These are phyloP conservation scores for Hypomontagnella monticulosa DNA, from an alignment of 495 filamentous ascomycete species.

Conservation along the genomic window DNA sequence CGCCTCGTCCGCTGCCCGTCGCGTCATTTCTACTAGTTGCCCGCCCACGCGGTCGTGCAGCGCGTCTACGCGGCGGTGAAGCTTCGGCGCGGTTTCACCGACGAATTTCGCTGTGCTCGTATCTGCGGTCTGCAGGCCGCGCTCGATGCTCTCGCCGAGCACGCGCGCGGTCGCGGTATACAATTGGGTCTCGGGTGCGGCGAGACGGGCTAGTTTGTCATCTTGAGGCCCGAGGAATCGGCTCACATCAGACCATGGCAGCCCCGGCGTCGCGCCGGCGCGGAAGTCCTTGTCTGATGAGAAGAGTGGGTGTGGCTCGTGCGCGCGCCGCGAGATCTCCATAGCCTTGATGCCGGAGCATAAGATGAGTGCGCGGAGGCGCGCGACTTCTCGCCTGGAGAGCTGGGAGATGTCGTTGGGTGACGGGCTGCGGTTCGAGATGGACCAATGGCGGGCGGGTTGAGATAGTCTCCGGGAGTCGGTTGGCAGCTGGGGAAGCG, in stretches of 20 bases:
- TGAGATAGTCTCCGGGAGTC: slow-evolving; percentile 36
- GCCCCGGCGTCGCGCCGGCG: slow-evolving; percentile 13
- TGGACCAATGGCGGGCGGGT: slow-evolving; percentile 70
- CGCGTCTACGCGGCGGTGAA: slow-evolving; percentile 50
- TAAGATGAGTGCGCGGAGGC: slow-evolving; percentile 76
- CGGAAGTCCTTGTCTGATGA: slow-evolving; percentile 4
- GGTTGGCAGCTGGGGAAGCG: slow-evolving; percentile 32
- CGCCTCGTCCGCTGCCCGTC: slow-evolving; percentile 74
- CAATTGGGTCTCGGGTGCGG: slow-evolving; percentile 67
- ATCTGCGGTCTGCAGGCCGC: slow-evolving; percentile 63
- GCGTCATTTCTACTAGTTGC: slow-evolving; percentile 65
- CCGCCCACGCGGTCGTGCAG: slow-evolving; percentile 49
- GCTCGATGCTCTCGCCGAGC: slow-evolving; percentile 66
- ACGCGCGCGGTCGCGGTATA: slow-evolving; percentile 75
- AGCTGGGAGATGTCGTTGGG: slow-evolving; percentile 49
- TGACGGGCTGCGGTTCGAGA: slow-evolving; percentile 67
- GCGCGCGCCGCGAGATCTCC: slow-evolving; percentile 74
- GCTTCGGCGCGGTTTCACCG: slow-evolving; percentile 41
- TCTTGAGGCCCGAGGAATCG: slow-evolving; percentile 33
- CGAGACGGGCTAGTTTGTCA: slow-evolving; percentile 50
- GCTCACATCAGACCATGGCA: slow-evolving; percentile 50
- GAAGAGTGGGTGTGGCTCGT: slow-evolving; percentile 51
- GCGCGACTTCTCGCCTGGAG: slow-evolving; percentile 75
- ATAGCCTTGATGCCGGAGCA: slow-evolving; percentile 86
- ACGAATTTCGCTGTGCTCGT: slow-evolving; percentile 57